phyloP scores from a whole-genome alignment of 1,284 basidiomycete species.

The Boletus semigastroideus region DNA sequence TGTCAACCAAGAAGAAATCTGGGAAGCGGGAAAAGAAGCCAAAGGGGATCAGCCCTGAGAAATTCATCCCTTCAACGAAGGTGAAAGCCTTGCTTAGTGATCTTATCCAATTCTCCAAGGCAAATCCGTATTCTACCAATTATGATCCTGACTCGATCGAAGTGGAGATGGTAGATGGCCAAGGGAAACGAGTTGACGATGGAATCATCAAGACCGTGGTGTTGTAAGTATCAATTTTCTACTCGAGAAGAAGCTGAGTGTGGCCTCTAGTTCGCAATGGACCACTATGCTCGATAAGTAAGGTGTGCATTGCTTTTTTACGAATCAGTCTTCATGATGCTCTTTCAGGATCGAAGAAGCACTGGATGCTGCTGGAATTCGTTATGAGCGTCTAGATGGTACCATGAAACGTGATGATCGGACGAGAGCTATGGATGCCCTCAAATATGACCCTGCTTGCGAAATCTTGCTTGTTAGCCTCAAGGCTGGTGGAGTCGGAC shows the following conservation, averaged over 20 bases:
- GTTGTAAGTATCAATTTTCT: slow-evolving; percentile 59
- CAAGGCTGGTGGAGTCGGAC: slow-evolving; percentile 94
- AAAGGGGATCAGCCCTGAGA: slow-evolving; percentile 55
- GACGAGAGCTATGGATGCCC: slow-evolving; percentile 83
- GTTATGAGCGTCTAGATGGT: slow-evolving; percentile 90
- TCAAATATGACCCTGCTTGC: slow-evolving; percentile 81
- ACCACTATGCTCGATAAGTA: slow-evolving; percentile 94
- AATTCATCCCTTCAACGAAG: slow-evolving; percentile 82
- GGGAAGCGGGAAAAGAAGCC: slow-evolving; percentile 69
- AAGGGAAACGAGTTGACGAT: slow-evolving; percentile 69
- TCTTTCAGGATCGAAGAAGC: slow-evolving; percentile 80
- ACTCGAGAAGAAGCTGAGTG: slow-evolving; percentile 20
- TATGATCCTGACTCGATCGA: slow-evolving; percentile 74
- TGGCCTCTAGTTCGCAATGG: slow-evolving; percentile 79
- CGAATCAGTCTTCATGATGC: slow-evolving; percentile 12
- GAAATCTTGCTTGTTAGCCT: slow-evolving; percentile 95
- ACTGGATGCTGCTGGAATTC: slow-evolving; percentile 75
- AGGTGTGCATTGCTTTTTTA: slow-evolving; percentile 21
- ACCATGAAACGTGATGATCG: slow-evolving; percentile 96
- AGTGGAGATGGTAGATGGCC: slow-evolving; percentile 70
- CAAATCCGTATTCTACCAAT: slow-evolving; percentile 82
- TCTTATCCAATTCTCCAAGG: slow-evolving; percentile 71
- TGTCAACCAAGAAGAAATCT: slow-evolving; percentile 57
- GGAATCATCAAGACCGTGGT: slow-evolving; percentile 84
- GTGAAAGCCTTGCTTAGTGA: slow-evolving; percentile 77